Evolutionary conservation across 495 filamentous ascomycete species (phyloP).

Genomic region (Neurospora intermedia): DNA sequence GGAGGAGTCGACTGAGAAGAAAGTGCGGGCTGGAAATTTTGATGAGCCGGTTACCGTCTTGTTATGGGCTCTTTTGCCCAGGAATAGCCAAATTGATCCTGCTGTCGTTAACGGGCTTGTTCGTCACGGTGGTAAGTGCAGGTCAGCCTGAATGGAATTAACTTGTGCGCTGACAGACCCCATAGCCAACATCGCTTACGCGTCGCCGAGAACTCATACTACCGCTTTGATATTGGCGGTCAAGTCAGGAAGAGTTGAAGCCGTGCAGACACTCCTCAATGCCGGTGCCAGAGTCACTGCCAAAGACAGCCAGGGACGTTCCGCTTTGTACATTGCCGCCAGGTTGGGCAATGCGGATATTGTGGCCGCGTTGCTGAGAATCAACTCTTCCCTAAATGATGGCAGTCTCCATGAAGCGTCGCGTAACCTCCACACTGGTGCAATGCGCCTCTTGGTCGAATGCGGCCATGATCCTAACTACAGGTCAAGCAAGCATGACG

Average conservation of each 20-base stretch:
- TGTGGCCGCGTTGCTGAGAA: slow-evolving; percentile 11
- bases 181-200: slow-evolving; percentile 28
- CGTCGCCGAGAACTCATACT: slow-evolving; percentile 23
- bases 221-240: slow-evolving; percentile 32
- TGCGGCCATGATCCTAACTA: slow-evolving; percentile 33
- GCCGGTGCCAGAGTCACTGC: slow-evolving; percentile 27
- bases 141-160: neutral
- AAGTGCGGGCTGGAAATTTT: slow-evolving; percentile 11
- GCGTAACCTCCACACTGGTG: slow-evolving; percentile 24
- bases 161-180: slow-evolving; percentile 5
- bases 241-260: slow-evolving; percentile 22
- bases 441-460: slow-evolving; percentile 28
- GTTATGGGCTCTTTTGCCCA: slow-evolving; percentile 32
- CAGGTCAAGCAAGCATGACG: slow-evolving; percentile 28
- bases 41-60: slow-evolving; percentile 29
- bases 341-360: slow-evolving; percentile 11
- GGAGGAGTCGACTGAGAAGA: neutral
- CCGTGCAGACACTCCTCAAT: slow-evolving; percentile 24
- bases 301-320: slow-evolving; percentile 28
- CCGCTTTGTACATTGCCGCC: slow-evolving; percentile 30
- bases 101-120: slow-evolving; percentile 26
- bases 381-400: slow-evolving; percentile 22
- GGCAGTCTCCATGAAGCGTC: slow-evolving; percentile 35
- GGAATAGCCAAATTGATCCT: slow-evolving; percentile 25
- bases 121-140: slow-evolving; percentile 23